phyloP scores from a whole-genome alignment of 352 stramenopile genomes.

The Globisporangium viniferum region DNA sequence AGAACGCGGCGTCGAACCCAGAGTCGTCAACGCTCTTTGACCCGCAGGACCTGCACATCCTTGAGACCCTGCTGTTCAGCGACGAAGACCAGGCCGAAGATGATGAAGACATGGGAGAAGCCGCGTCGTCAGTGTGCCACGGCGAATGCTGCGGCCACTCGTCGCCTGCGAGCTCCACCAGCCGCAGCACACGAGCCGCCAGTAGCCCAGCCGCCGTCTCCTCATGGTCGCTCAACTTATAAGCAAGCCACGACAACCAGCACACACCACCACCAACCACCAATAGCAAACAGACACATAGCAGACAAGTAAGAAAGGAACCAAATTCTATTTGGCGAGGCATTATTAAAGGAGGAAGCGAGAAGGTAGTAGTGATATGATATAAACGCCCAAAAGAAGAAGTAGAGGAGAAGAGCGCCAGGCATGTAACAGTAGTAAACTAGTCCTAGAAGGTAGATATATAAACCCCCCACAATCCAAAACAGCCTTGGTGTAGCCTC shows the following conservation, averaged over 20 bases:
- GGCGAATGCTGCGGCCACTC: neutral
- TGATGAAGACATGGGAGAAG: slow-evolving; percentile 9
- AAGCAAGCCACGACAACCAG: neutral
- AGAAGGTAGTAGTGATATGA: neutral
- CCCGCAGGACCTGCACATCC: slow-evolving; percentile 43
- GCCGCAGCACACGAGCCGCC: neutral
- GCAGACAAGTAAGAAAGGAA: neutral
- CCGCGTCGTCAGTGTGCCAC: neutral
- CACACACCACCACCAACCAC: neutral
- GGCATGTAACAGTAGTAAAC: slow-evolving; percentile 7
- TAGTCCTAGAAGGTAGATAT: slow-evolving; percentile 4
- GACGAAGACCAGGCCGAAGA: slow-evolving; percentile 41
- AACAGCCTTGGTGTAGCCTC: neutral
- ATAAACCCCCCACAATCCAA: slow-evolving; percentile 1
- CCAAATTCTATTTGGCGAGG: neutral
- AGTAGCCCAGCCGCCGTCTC: neutral
- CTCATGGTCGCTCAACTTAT: slow-evolving; percentile 5
- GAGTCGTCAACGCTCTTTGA: slow-evolving; percentile 31
- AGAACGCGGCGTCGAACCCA: slow-evolving; percentile 16
- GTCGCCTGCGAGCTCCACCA: slow-evolving; percentile 3
- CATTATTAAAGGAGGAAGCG: neutral
- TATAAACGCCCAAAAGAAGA: neutral
- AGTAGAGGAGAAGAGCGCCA: neutral
- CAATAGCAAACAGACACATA: neutral
- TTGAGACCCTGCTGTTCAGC: slow-evolving; percentile 53